A percentile compares a stretch with the other conserved stretches of the same genome.
Conservation (phyloP, 495 filamentous ascomycete species). For the Copromyces sp. region DNA sequence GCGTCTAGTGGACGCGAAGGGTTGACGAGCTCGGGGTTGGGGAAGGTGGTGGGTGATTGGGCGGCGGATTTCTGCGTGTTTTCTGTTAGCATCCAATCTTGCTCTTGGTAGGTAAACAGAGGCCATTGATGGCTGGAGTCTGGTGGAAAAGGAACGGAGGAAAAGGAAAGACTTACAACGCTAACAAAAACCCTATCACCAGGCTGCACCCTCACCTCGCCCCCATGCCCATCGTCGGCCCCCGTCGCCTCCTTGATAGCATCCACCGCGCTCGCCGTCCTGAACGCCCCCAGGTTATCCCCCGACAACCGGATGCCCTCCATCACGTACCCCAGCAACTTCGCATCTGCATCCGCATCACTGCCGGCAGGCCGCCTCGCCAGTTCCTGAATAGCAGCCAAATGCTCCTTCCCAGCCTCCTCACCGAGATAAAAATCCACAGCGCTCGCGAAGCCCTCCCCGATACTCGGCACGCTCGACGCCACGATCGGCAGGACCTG, state of each 20-base stretch:
- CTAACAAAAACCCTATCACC: conserved; percentile 37
- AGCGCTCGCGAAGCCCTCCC: conserved; percentile 61
- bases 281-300: conserved; percentile 37
- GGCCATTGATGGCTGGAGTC: conserved; percentile 7
- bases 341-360: no score
- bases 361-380: conserved; percentile 26
- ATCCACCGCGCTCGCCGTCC: conserved; percentile 35
- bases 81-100: conserved; percentile 31
- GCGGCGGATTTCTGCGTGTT: conserved; percentile 52
- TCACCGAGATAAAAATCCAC: conserved; percentile 68
- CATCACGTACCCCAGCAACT: conserved; percentile 42
- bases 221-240: conserved; percentile 25
- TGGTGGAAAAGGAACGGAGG: background rate
- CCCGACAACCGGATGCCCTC: conserved; percentile 43
- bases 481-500: conserved; percentile 47
- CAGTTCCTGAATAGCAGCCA: conserved; percentile 48
- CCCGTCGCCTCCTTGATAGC: conserved; percentile 33
- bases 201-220: conserved; percentile 30
- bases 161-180: conserved; percentile 41
- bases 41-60: conserved; percentile 54
- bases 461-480: conserved; percentile 55
- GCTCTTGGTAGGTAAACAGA: no score
- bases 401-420: conserved; percentile 38
- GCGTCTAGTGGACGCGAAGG: conserved; percentile 55
- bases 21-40: conserved; percentile 55